Percentiles rank a stretch among this genome's conserved stretches.
Conservation (phyloP, 805 yeast genomes). For the Teunomyces stri region DNA sequence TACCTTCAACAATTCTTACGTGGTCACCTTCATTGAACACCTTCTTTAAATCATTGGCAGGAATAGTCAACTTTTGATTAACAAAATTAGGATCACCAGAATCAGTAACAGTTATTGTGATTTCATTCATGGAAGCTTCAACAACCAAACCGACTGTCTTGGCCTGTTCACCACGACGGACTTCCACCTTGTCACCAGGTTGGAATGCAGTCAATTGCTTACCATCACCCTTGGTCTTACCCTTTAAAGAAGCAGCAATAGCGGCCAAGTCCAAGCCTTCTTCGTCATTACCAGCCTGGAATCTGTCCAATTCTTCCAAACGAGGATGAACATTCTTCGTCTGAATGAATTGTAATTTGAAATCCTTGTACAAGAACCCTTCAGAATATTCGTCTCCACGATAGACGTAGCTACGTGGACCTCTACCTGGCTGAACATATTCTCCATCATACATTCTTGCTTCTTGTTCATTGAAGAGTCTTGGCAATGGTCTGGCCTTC, state of each 20-base stretch:
- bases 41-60: constrained; percentile 77
- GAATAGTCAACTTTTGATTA: constrained; percentile 71
- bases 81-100: constrained; percentile 56
- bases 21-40: constrained; percentile 91
- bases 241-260: constrained; percentile 81
- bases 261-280: constrained; percentile 81
- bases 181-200: constrained; percentile 92
- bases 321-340: constrained; percentile 82
- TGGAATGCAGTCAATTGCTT: constrained; percentile 55
- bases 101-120: constrained; percentile 49
- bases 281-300: constrained; percentile 74
- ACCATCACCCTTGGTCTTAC: constrained; percentile 30
- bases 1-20: constrained; percentile 88
- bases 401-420: constrained; percentile 62
- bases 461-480: constrained; percentile 83
- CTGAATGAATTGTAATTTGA: constrained; percentile 76
- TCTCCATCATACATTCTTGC: constrained; percentile 83
- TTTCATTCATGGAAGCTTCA: constrained; percentile 57
- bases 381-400: constrained; percentile 85
- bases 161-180: constrained; percentile 89
- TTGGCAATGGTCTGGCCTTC: constrained; percentile 77
- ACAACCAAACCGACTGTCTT: constrained; percentile 81
- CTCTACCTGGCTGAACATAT: constrained; percentile 63
- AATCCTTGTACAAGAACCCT: constrained; percentile 85
- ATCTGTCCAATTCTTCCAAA: constrained; percentile 82